phyloP scores from a whole-genome alignment of 257 asterid genomes.

The Solanum pinnatisectum region DNA sequence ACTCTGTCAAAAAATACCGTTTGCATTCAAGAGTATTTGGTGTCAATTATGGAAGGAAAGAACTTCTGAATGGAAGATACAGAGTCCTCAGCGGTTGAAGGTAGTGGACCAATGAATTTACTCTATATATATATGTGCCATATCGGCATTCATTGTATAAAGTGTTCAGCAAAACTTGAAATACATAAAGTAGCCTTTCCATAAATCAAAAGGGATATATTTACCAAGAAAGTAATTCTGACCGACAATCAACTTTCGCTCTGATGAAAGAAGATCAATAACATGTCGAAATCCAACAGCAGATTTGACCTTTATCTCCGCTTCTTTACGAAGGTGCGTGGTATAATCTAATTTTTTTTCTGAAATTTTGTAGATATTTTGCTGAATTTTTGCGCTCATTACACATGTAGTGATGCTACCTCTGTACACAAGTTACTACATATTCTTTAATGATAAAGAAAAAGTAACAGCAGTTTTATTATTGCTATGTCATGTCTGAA shows the following conservation, averaged over 20 bases:
- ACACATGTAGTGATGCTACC: too few species aligned
- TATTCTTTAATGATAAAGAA: background rate
- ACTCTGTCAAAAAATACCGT: slow-evolving; percentile 25
- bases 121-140: slow-evolving; percentile 59
- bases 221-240: slow-evolving; percentile 94
- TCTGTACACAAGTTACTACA: too few species aligned
- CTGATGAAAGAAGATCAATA: slow-evolving; percentile 77
- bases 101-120: slow-evolving; percentile 84
- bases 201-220: background rate
- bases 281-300: slow-evolving; percentile 83
- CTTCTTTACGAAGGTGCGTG: slow-evolving; percentile 28
- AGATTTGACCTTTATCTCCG: slow-evolving; percentile 53
- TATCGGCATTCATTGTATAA: slow-evolving; percentile 36
- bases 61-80: slow-evolving; percentile 45
- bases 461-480: background rate
- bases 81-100: slow-evolving; percentile 56
- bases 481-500: background rate
- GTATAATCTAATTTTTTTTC: too few species aligned
- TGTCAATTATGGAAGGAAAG: slow-evolving; percentile 67
- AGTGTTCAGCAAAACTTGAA: slow-evolving; percentile 1
- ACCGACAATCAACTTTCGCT: slow-evolving; percentile 78
- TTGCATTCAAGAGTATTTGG: slow-evolving; percentile 73
- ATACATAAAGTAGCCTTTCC: background rate
- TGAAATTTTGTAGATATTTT: too few species aligned
- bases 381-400: too few species aligned